Base-by-base conservation (phyloP, 2,329 filamentous ascomycete genomes). In the Epichloe sylvatica region DNA sequence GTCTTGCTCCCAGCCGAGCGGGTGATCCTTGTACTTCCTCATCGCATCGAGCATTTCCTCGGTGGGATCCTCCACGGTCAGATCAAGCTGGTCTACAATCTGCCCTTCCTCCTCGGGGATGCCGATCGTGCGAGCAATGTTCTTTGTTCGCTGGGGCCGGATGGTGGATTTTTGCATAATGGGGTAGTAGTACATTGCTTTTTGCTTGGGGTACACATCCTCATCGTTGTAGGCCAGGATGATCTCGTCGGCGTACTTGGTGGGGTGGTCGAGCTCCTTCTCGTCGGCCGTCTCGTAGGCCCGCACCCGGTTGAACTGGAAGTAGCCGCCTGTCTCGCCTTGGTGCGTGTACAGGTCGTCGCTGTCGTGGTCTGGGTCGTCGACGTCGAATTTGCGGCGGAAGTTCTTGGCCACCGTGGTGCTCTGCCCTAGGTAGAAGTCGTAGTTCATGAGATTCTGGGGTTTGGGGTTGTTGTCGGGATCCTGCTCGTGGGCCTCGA, bases 181-280 rank as follows among this genome's bases (percentile, higher is more conserved):
- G 4, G 81, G 81, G 57, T 84, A 84, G 64, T 83, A 84, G 63
- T 81, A 83, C 12, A 75, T 77, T 6, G 73, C 80, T 61, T 77
- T 78, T 54, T 77, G 72, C 50, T 67, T 64, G 46, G 72, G 71
- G 53, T 73, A 70, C 45, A 65, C 58, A 23, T 64, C 72, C 53
- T 76, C 74, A 53, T 79, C 73, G 56, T 78, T 73, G 58, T 75
- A 74, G 3, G 77, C 72, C 30, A 84, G 65, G 50, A 82, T 71
- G 35, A 84, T 68, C 63, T 84, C 80, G 53, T 83, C 74, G 54
- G 76, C 70, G 61, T 82, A 84, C 64, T 83, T 83, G 49, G 72
- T 75, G 38, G 71, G 62, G 59, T 78, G 73, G 54, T 76, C 71
- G 43, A 76, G 67, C 62, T 80, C 74, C 37, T 70, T 69, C 62